Conservation (phyloP, 2,329 filamentous ascomycete genomes). For the Pyrenophora tritici-repentis region DNA sequence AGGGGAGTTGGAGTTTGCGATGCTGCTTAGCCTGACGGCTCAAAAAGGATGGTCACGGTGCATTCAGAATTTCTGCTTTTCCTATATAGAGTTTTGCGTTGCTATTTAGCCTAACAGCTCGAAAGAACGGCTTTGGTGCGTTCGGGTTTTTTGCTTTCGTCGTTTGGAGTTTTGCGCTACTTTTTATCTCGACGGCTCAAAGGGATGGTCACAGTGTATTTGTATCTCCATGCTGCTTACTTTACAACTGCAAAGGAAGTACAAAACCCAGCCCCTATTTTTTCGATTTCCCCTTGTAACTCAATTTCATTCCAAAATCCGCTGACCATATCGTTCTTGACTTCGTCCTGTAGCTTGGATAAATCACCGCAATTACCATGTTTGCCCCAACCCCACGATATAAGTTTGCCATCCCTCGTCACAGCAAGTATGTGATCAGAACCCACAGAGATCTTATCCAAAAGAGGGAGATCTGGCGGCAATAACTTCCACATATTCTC, state of each 20-base stretch:
- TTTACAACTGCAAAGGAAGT: constrained; percentile 36
- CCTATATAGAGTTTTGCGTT: too few relatives aligned
- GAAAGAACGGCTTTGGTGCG: too few relatives aligned
- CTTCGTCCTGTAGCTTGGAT: constrained; percentile 9
- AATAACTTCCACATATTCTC: constrained; percentile 83
- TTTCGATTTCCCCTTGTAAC: constrained; percentile 26
- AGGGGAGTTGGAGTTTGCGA: too few relatives aligned
- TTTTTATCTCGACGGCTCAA: too few relatives aligned
- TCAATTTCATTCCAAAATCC: constrained; percentile 38
- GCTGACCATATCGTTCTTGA: constrained; percentile 36
- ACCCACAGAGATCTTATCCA: constrained; percentile 73
- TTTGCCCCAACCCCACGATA: constrained; percentile 96
- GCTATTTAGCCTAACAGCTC: too few relatives aligned
- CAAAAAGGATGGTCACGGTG: too few relatives aligned
- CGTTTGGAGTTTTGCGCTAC: too few relatives aligned
- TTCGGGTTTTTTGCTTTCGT: too few relatives aligned
- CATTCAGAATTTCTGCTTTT: too few relatives aligned
- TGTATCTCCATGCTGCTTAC: neutral
- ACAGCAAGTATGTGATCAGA: constrained; percentile 88
- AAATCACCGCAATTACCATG: constrained; percentile 86
- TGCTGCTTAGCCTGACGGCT: too few relatives aligned
- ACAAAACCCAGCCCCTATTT: constrained; percentile 35
- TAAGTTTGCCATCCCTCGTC: constrained; percentile 66
- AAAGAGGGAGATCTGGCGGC: constrained; percentile 62
- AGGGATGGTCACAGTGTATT: neutral